Conservation (phyloP, 805 yeast species). For the Wickerhamiella cacticola region DNA sequence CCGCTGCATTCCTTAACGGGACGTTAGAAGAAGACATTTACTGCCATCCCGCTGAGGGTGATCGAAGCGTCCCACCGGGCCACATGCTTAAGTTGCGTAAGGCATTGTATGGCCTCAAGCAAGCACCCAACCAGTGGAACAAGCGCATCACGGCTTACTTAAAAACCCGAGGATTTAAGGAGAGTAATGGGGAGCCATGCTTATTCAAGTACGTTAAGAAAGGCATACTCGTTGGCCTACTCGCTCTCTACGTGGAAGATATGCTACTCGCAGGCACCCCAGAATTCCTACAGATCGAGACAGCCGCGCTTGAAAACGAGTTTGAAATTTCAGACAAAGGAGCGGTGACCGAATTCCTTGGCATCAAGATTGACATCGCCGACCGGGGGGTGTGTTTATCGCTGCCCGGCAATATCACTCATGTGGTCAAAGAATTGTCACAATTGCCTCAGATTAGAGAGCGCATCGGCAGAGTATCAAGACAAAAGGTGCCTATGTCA, state of each 20-base stretch:
- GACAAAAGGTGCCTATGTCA: not conserved
- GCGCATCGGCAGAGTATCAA: not conserved
- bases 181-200: not conserved
- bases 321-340: not conserved
- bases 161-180: not conserved
- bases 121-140: not conserved
- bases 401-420: not conserved
- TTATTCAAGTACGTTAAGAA: not conserved
- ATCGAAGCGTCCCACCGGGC: not conserved
- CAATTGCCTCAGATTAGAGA: not conserved
- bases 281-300: not conserved
- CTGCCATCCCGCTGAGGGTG: not conserved
- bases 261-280: not conserved
- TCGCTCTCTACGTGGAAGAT: not conserved
- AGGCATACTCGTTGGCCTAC: not conserved
- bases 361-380: not conserved
- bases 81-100: not conserved
- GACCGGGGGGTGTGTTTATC: not conserved
- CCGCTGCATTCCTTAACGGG: conserved; percentile 1
- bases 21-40: not conserved
- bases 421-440: not conserved
- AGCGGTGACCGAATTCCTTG: not conserved
- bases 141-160: not conserved
- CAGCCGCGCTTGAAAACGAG: not conserved
- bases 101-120: not conserved